Evolutionary conservation across 139 green algal genomes (phyloP), one percentile per base, ranked within the genome.

Genomic region (Picochlorum costavermella): DNA sequence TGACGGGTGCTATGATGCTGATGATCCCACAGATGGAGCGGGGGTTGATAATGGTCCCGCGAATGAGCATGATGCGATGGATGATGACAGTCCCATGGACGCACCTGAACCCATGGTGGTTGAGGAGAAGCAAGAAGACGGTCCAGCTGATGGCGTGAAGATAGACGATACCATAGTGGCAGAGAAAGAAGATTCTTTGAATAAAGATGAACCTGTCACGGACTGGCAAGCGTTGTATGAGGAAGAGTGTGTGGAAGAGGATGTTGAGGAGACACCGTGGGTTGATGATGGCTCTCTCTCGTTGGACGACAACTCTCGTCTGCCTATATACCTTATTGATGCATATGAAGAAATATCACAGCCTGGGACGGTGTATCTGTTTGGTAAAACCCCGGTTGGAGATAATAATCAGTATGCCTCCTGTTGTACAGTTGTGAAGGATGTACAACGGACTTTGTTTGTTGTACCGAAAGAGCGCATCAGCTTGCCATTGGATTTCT

Each of bases 271-370:
- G 3, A 60, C 51, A 30, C 58, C 55, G 20, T 74, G 65, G 60
- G 20, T 36, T 28, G 60, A 70, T 49, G 65, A 70, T 61, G 72
- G 60, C 28, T 53, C 48, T 28, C 79, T 95, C 50, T 79, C 81
- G 0, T 46, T 90, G 31, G 83, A 94, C 20, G 57, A 23, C 2
- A 63, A 90, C 11, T 82, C 79, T 17, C 67, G 57, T 28, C 66
- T 96, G 49, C 81, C 82, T 11, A 95, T 97, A 69, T 97, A 85
- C 76, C 79, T 95, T 43, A 17, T 97, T 14, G 92, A 98, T 55
- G 88, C 84, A 0, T 84, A 92, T 65, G 90, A 96, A 75, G 92
- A 96, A 72, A 46, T 59, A 2, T 76, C 82, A 5, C 57, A 76
- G 20, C 81, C 81, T 40, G 89, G 86, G 20, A 77, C 67, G 1